Percentiles rank a stretch among this genome's conserved stretches.
Conservation (phyloP, 345 rosid species). For the Boechera divaricarpa region DNA sequence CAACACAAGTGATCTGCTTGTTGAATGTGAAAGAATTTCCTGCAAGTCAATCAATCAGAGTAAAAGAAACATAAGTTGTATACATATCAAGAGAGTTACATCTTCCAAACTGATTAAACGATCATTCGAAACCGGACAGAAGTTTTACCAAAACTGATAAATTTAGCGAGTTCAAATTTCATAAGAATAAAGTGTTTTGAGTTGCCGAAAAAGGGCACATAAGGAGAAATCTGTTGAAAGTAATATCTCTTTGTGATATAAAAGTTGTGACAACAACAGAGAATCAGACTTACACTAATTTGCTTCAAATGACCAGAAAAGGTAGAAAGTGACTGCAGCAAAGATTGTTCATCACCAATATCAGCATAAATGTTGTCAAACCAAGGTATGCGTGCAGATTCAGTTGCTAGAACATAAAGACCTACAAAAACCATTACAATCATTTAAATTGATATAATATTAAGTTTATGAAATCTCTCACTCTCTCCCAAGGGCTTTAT, state of each 20-base stretch:
- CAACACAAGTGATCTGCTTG: constrained; percentile 79
- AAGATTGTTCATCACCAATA: constrained; percentile 94
- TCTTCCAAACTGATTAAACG: neutral
- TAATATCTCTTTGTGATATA: neutral
- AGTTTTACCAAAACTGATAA: neutral
- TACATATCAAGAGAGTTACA: neutral
- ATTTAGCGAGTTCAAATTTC: neutral
- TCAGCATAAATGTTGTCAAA: constrained; percentile 92
- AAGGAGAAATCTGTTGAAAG: constrained; percentile 14
- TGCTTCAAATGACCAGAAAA: constrained; percentile 95
- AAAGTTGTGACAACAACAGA: constrained; percentile 28
- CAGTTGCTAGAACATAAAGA: constrained; percentile 80
- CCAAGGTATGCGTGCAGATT: constrained; percentile 90
- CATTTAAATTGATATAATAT: neutral
- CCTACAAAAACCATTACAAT: constrained; percentile 53
- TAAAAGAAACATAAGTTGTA: constrained; percentile 3
- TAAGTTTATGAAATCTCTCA: neutral
- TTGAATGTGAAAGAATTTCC: constrained; percentile 79
- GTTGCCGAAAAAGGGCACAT: neutral
- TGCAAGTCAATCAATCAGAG: constrained; percentile 48
- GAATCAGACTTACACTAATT: constrained; percentile 67
- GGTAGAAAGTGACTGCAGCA: constrained; percentile 90
- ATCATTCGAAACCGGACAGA: neutral
- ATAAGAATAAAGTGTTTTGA: neutral
- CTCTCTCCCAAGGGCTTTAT: neutral